Evolutionary conservation across 495 filamentous ascomycete species (phyloP), one percentile per base, ranked within the genome.

Genomic region (Durotheca rogersii): DNA sequence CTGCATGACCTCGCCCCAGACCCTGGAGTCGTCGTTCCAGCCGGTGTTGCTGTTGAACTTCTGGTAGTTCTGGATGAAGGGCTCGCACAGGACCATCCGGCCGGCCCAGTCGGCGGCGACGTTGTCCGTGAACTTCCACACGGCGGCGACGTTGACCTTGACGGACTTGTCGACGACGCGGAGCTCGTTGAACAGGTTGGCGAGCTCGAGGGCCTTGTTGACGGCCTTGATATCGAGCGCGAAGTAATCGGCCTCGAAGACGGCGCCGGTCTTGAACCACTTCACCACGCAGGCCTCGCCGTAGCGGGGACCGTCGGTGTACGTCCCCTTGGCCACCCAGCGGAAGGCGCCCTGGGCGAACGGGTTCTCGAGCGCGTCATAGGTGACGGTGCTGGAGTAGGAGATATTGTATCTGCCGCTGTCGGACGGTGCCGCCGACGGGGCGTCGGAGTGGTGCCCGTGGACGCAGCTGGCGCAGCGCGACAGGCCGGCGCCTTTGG

Each of bases 31-130:
- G 51, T 64, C 41, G 23, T 5, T 48, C 70, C 69, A 73, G 15
- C 71, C 71, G 1, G 48, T 60, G 42, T 72, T 72, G 53, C 68
- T 73, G 51, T 72, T 72, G 61, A 72, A 73, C 56, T 71, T 73
- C 35, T 64, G 54, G 42, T 66, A 71, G 41, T 69, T 68, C 5
- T 67, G 41, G 23, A 71, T 71, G 47, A 68, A 68, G 1, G 66
- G 67, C 51, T 72, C 69, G 16, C 25, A 7, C 0, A 73, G 57
- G 3, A 0, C 0, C 19, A 45, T 51, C 7, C 30, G n/a, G 2
- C 66, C 61, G 0, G 43, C 57, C 65, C 59, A 47, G 0, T 17
- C 7, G 0, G 7, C 4, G 1, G 2, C 4, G 1, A 1, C 20
- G 17, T 52, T 6, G 1, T 33, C 14, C 2, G n/a, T 17, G 11